phyloP scores from a whole-genome alignment of 2,329 filamentous ascomycete genomes.

The Neocatenulostroma microsporum region DNA sequence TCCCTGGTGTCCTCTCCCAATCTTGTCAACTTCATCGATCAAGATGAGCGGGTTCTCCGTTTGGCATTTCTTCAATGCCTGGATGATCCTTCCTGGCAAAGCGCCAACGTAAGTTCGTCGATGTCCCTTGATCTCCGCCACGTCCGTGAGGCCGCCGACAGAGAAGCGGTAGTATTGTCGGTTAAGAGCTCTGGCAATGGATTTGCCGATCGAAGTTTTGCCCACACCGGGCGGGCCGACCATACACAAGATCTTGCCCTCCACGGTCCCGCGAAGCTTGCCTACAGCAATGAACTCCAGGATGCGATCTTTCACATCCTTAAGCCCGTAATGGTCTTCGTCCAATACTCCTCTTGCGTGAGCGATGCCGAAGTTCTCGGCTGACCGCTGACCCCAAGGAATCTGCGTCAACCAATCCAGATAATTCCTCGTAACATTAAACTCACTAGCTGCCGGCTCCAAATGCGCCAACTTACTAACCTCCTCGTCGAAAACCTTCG shows the following conservation, averaged over 20 bases:
- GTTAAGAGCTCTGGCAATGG: conserved; percentile 88
- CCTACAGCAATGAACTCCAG: conserved; percentile 97
- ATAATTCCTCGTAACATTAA: conserved; percentile 97
- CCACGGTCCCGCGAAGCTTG: conserved; percentile 91
- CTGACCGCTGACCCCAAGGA: conserved; percentile 89
- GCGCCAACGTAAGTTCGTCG: conserved; percentile 94
- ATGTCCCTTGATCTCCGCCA: conserved; percentile 98
- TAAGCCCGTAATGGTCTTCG: conserved; percentile 92
- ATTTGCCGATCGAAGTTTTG: conserved; percentile 98
- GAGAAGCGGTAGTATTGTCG: conserved; percentile 98
- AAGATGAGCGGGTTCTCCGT: conserved; percentile 95
- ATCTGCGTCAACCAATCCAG: conserved; percentile 98
- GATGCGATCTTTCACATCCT: conserved; percentile 98
- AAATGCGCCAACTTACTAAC: conserved; percentile 94
- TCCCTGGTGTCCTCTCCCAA: conserved; percentile 90
- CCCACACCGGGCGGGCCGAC: conserved; percentile 95
- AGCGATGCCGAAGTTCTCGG: conserved; percentile 92
- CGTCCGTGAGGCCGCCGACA: conserved; percentile 91
- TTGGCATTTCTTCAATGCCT: conserved; percentile 97
- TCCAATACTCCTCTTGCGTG: conserved; percentile 86
- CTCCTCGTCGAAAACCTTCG: conserved; percentile 97
- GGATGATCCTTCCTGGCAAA: conserved; percentile 90
- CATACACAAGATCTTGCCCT: conserved; percentile 97
- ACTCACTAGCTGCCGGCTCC: conserved; percentile 92
- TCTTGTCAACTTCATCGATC: conserved; percentile 98